phyloP scores from a whole-genome alignment of 2,329 filamentous ascomycete species.

The Phyllosticta capitalensis region DNA sequence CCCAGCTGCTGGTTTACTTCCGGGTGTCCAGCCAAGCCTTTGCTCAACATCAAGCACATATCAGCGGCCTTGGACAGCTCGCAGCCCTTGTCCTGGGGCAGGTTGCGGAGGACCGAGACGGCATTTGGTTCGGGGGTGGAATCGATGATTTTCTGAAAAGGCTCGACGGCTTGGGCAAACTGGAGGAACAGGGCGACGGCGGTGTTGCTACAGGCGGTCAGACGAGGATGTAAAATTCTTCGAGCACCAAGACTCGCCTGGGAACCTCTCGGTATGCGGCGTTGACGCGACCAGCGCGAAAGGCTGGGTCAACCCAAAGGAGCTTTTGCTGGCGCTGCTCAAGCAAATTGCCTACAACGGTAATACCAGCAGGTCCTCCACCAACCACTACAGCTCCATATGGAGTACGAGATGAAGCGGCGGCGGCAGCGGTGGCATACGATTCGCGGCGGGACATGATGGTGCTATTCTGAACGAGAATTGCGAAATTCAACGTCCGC shows the following conservation, averaged over 20 bases:
- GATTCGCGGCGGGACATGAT: slow-evolving; percentile 1
- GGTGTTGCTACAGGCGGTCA: slow-evolving; percentile 41
- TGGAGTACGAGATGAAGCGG: not conserved
- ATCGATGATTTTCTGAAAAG: slow-evolving; percentile 44
- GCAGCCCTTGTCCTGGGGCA: slow-evolving; percentile 50
- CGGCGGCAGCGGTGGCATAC: not conserved
- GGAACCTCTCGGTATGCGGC: slow-evolving; percentile 52
- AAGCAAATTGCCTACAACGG: slow-evolving; percentile 52
- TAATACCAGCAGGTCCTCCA: slow-evolving; percentile 50
- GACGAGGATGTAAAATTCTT: not conserved
- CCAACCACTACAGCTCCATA: slow-evolving; percentile 51
- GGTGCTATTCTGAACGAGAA: slow-evolving; percentile 1
- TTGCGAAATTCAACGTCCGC: slow-evolving; percentile 1
- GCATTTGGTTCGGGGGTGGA: slow-evolving; percentile 43
- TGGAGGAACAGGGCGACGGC: slow-evolving; percentile 51
- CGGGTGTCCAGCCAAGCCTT: slow-evolving; percentile 34
- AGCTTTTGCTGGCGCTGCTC: slow-evolving; percentile 42
- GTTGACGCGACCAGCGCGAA: slow-evolving; percentile 30
- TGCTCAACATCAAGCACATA: slow-evolving; percentile 40
- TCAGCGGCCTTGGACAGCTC: slow-evolving; percentile 49
- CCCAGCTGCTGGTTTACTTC: slow-evolving; percentile 32
- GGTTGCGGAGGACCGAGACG: slow-evolving; percentile 41
- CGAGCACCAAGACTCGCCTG: slow-evolving; percentile 25
- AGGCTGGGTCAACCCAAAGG: slow-evolving; percentile 50
- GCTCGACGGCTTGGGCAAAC: slow-evolving; percentile 44